Conservation (phyloP, 768 basidiomycete species). For the Cystobasidiopsis lactophilus region DNA sequence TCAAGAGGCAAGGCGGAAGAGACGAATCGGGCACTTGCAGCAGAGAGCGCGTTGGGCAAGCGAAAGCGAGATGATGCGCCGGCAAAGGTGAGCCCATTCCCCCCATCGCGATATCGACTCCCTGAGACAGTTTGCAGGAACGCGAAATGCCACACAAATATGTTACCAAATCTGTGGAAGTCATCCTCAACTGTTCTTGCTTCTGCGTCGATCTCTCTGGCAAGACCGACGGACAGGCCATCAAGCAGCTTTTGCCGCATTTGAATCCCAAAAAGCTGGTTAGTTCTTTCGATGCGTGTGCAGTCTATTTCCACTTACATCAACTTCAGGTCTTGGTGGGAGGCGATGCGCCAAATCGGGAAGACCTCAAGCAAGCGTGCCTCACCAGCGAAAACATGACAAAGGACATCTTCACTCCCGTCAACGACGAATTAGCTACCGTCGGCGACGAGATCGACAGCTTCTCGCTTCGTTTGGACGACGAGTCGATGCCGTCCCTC, state of each 20-base stretch:
- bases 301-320: neutral
- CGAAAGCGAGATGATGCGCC: slow-evolving; percentile 49
- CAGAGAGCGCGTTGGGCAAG: slow-evolving; percentile 52
- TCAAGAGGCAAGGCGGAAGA: slow-evolving; percentile 86
- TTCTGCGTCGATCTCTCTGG: slow-evolving; percentile 93
- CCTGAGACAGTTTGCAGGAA: slow-evolving; percentile 35
- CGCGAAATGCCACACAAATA: slow-evolving; percentile 80
- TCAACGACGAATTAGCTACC: slow-evolving; percentile 49
- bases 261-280: slow-evolving; percentile 93
- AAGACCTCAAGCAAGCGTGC: slow-evolving; percentile 56
- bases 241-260: slow-evolving; percentile 89
- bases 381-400: slow-evolving; percentile 71
- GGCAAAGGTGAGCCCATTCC: slow-evolving; percentile 36
- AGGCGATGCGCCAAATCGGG: slow-evolving; percentile 43
- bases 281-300: slow-evolving; percentile 14
- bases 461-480: slow-evolving; percentile 82
- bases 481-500: slow-evolving; percentile 54
- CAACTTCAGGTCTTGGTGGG: slow-evolving; percentile 60
- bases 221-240: slow-evolving; percentile 81
- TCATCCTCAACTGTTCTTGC: slow-evolving; percentile 64
- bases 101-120: neutral
- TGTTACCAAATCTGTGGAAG: slow-evolving; percentile 46
- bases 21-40: slow-evolving; percentile 37
- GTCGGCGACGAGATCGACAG: slow-evolving; percentile 92
- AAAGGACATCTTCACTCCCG: slow-evolving; percentile 67